Conservation (phyloP, 768 basidiomycete genomes). For the Dioszegia aurantiaca region DNA sequence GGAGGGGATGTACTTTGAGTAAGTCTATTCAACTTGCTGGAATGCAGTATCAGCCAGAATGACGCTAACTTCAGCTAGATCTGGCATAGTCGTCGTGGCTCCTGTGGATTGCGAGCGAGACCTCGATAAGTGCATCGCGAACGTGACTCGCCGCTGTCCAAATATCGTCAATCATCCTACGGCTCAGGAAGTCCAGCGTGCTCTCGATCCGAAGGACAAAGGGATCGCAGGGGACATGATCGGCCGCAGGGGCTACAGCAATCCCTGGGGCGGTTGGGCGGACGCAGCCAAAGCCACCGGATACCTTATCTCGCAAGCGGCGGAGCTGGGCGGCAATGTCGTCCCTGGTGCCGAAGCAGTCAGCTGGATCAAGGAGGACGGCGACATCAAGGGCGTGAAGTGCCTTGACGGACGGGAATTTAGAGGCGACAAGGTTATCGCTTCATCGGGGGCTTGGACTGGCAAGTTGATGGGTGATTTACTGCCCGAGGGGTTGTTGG, state of each 20-base stretch:
- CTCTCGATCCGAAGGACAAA: constrained; percentile 1
- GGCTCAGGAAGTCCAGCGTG: constrained; percentile 9
- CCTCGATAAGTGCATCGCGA: constrained; percentile 1
- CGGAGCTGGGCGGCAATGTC: constrained; percentile 19
- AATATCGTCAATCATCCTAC: background rate
- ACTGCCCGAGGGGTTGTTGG: constrained; percentile 18
- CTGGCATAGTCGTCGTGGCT: constrained; percentile 20
- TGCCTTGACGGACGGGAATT: constrained; percentile 23
- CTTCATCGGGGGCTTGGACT: constrained; percentile 26
- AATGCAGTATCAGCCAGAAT: background rate
- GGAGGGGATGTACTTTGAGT: constrained; percentile 33
- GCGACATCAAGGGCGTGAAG: constrained; percentile 22
- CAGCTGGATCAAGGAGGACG: constrained; percentile 4
- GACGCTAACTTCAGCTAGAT: constrained; percentile 6
- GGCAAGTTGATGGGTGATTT: constrained; percentile 13
- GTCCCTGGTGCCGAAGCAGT: constrained; percentile 18
- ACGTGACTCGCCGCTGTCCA: background rate
- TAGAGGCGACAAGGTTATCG: constrained; percentile 21
- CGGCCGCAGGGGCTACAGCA: constrained; percentile 17
- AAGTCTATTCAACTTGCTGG: constrained; percentile 11
- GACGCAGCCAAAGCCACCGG: constrained; percentile 21
- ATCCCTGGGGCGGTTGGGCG: constrained; percentile 29
- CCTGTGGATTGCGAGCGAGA: background rate
- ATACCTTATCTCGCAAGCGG: constrained; percentile 14
- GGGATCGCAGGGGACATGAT: constrained; percentile 6